Conservation (phyloP, 2,329 filamentous ascomycete species). For the Hysterium pulicare region DNA sequence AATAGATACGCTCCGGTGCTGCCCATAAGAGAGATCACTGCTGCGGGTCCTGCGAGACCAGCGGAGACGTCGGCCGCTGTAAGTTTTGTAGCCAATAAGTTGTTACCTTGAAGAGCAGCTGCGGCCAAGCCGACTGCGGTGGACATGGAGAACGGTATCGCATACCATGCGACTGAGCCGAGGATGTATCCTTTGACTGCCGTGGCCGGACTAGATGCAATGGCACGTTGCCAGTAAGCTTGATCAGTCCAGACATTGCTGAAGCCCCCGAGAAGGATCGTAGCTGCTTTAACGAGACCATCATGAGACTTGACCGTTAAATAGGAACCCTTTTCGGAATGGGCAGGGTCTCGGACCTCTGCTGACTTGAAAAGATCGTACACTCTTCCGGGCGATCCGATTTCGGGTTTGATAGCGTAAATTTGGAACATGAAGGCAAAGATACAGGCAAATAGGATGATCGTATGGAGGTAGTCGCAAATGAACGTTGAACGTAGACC, state of each 20-base stretch:
- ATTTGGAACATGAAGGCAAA: constrained; percentile 6
- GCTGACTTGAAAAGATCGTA: constrained; percentile 4
- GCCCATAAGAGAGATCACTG: constrained; percentile 10
- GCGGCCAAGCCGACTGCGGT: constrained; percentile 42
- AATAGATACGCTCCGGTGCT: constrained; percentile 5
- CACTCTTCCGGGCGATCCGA: constrained; percentile 1
- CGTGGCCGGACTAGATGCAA: neutral
- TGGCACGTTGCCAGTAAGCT: neutral
- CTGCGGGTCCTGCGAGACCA: constrained; percentile 9
- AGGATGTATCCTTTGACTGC: constrained; percentile 14
- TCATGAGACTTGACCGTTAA: constrained; percentile 4
- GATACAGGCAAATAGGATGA: constrained; percentile 4
- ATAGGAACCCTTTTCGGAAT: neutral
- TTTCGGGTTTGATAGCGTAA: constrained; percentile 2
- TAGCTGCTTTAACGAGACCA: constrained; percentile 5
- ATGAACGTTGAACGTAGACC: constrained; percentile 6
- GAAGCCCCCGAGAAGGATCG: constrained; percentile 2
- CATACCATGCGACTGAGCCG: constrained; percentile 43
- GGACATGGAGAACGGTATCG: constrained; percentile 41
- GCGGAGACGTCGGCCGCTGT: constrained; percentile 25
- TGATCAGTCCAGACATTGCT: neutral
- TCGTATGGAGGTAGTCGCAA: constrained; percentile 5
- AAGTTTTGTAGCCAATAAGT: constrained; percentile 31
- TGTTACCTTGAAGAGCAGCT: constrained; percentile 32
- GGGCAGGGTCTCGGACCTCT: neutral